Evolutionary conservation across 441 rosid genomes (phyloP), one percentile per base, ranked within the genome.

Genomic region (Capsella rubella): DNA sequence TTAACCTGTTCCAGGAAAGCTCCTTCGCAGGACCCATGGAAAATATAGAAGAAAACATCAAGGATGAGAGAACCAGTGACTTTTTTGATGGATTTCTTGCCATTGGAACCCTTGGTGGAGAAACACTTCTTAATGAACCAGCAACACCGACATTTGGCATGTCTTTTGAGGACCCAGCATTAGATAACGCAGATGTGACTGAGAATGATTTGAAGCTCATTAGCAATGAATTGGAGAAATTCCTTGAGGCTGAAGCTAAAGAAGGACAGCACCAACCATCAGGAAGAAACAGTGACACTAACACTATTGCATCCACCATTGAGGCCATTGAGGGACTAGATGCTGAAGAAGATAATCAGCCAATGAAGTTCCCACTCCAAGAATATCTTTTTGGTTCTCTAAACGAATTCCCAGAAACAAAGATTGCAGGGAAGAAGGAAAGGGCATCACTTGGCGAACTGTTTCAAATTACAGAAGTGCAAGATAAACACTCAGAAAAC

Each of bases 21-120:
- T 75, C 86, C 50, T 72, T 68, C 71, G 74, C 78, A 37, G 85
- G 80, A 81, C 67, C 73, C 64, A 63, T 60, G 76, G 64, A 69
- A 56, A 42, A 64, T 47, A 14, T 57, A 76, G 73, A 71, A 50
- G 83, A 55, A 34, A 72, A 76, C 72, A 58, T 73, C 63, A 73
- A 73, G 69, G 86, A 82, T 63, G 82, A 75, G 67, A 60, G 85
- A 72, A 81, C 72, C 79, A 76, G 87, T 35, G 92, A 90, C 51
- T 79, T 81, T 51, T 94, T 91, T 81, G 83, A 85, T 71, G 98
- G 98, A 63, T 90, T 94, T 79, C 91, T 91, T 7, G 77, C 96
- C 65, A 91, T 94, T 73, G 97, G 98, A 80, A 90, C 96, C 73
- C 89, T 94, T 68, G 98, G 98, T 59, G 83, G 78, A 60, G 87